Evolutionary conservation across 2,329 filamentous ascomycete species (phyloP).

Genomic region (Escovopsis weberi): DNA sequence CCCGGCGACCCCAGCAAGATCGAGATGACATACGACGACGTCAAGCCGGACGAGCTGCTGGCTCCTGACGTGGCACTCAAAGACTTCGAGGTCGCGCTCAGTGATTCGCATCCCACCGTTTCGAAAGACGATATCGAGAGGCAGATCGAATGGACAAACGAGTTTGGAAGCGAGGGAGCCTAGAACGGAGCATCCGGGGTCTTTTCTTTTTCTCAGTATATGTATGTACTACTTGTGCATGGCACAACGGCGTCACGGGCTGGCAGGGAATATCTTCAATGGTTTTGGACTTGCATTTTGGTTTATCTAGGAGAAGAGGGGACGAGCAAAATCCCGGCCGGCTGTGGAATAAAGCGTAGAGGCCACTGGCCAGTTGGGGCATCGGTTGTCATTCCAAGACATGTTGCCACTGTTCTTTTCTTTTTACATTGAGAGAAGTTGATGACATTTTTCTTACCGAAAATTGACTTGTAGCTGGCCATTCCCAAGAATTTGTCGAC

Average conservation of each 20-base stretch:
- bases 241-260: slow-evolving; percentile 17
- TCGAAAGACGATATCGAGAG: slow-evolving; percentile 69
- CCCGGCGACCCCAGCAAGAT: slow-evolving; percentile 73
- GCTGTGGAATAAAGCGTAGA: no score
- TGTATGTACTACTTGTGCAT: slow-evolving; percentile 8
- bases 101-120: slow-evolving; percentile 77
- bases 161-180: slow-evolving; percentile 85
- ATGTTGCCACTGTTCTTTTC: no score
- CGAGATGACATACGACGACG: slow-evolving; percentile 88
- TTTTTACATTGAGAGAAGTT: no score
- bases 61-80: slow-evolving; percentile 79
- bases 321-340: no score
- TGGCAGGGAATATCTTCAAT: slow-evolving; percentile 9
- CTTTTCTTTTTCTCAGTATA: background rate
- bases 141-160: slow-evolving; percentile 86
- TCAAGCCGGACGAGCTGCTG: slow-evolving; percentile 70
- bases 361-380: background rate
- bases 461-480: background rate
- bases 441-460: no score
- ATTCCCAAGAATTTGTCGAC: background rate
- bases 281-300: slow-evolving; percentile 4
- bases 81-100: slow-evolving; percentile 88
- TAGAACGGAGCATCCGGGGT: slow-evolving; percentile 11
- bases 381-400: background rate
- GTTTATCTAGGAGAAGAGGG: background rate